A percentile compares a stretch with the other conserved stretches of the same genome.
Conservation (phyloP, 805 yeast species). For the Diddensiella transvaalensis region DNA sequence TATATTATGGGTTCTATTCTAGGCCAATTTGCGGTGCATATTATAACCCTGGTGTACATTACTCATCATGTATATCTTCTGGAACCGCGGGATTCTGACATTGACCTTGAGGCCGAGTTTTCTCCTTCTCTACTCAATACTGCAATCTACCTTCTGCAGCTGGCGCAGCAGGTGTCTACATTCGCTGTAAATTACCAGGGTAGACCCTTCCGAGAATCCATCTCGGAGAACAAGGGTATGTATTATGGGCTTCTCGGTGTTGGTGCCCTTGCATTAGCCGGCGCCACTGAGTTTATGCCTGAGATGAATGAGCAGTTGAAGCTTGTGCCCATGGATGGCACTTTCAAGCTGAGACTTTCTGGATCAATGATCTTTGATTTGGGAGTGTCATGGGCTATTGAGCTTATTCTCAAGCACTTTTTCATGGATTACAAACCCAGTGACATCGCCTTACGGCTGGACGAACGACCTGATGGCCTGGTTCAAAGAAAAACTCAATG, state of each 20-base stretch:
- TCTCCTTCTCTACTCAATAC: slow-evolving; percentile 89
- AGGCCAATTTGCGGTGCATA: slow-evolving; percentile 94
- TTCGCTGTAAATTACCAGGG: slow-evolving; percentile 98
- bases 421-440: slow-evolving; percentile 91
- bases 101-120: slow-evolving; percentile 86
- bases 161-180: slow-evolving; percentile 95
- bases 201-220: slow-evolving; percentile 89
- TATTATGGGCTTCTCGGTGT: slow-evolving; percentile 92
- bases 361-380: slow-evolving; percentile 70
- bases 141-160: slow-evolving; percentile 89
- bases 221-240: slow-evolving; percentile 92
- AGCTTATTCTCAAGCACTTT: slow-evolving; percentile 67
- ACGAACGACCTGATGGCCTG: slow-evolving; percentile 29
- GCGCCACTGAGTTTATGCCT: slow-evolving; percentile 92
- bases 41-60: slow-evolving; percentile 74
- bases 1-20: slow-evolving; percentile 97
- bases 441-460: slow-evolving; percentile 63
- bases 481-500: slow-evolving; percentile 26
- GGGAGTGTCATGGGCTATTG: slow-evolving; percentile 71
- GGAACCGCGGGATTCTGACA: slow-evolving; percentile 89
- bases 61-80: slow-evolving; percentile 76
- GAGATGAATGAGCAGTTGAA: slow-evolving; percentile 90
- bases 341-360: slow-evolving; percentile 77
- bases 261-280: slow-evolving; percentile 79
- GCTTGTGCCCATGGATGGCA: slow-evolving; percentile 77